A percentile compares a stretch with the other conserved stretches of the same genome.
These are phyloP conservation scores for Aspergillus quadricinctus DNA, from an alignment of 2,329 filamentous ascomycete species.

Conservation along the genomic window DNA sequence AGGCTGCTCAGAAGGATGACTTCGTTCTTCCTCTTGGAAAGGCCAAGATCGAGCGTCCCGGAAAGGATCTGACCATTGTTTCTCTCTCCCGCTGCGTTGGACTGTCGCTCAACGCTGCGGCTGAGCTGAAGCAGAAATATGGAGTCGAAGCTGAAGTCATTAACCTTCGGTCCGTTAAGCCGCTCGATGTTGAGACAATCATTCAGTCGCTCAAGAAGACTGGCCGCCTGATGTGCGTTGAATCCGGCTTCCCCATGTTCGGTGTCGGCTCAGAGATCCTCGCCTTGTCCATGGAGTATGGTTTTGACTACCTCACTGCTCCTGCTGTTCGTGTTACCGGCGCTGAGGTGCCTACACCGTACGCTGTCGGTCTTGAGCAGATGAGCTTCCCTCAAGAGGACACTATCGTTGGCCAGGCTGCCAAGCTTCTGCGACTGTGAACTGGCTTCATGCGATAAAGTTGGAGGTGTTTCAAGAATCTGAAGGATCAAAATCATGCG, in stretches of 20 bases:
- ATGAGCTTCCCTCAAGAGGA: conserved; percentile 90
- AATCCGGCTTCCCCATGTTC: conserved; percentile 94
- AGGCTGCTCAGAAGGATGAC: conserved; percentile 90
- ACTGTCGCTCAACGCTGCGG: conserved; percentile 81
- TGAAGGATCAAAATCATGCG: conserved; percentile 30
- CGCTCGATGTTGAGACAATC: conserved; percentile 90
- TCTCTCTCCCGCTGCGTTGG: conserved; percentile 93
- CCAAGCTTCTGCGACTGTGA: conserved; percentile 81
- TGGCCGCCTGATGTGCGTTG: conserved; percentile 80
- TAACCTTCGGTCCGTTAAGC: conserved; percentile 97
- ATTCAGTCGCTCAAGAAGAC: conserved; percentile 99
- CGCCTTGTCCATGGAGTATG: conserved; percentile 94
- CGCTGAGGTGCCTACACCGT: conserved; percentile 94
- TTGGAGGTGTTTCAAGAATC: conserved; percentile 12
- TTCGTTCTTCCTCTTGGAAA: conserved; percentile 98
- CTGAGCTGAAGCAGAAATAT: conserved; percentile 92
- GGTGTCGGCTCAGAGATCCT: conserved; percentile 91
- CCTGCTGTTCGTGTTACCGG: conserved; percentile 92
- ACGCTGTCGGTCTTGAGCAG: conserved; percentile 87
- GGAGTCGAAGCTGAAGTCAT: conserved; percentile 94
- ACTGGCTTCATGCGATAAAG: conserved; percentile 9
- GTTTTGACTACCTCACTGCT: conserved; percentile 93
- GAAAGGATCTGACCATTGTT: conserved; percentile 95
- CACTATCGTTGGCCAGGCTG: conserved; percentile 81
- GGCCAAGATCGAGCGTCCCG: conserved; percentile 95